Conservation (phyloP, 2,329 filamentous ascomycete species). For the Arthrobotrys sphaeroides region DNA sequence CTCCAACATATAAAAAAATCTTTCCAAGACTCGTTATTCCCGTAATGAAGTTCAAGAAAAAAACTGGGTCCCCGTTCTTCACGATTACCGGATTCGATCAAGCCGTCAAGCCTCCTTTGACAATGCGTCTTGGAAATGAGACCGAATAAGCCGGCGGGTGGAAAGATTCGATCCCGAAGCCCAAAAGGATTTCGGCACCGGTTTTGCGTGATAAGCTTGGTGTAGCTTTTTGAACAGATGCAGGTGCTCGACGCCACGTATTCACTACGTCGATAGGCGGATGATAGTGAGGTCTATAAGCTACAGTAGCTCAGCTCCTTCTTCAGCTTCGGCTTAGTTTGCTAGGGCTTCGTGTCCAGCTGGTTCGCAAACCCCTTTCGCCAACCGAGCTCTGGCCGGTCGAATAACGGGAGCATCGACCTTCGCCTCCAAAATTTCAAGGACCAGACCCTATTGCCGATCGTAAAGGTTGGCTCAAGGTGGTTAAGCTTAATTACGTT, state of each 20-base stretch:
- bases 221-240: neutral
- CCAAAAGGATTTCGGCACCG: neutral
- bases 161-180: neutral
- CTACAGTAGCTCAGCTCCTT: neutral
- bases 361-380: neutral
- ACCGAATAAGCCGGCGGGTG: neutral
- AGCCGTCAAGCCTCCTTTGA: neutral
- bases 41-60: neutral
- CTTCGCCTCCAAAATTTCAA: neutral
- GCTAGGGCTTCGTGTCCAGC: neutral
- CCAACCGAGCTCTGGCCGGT: neutral
- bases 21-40: neutral
- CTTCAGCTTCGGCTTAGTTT: neutral
- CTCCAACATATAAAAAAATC: slow-evolving; percentile 1
- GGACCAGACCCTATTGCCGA: neutral
- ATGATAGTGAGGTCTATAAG: neutral
- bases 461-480: neutral
- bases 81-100: slow-evolving; percentile 38
- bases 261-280: slow-evolving; percentile 26
- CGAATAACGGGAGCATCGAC: slow-evolving; percentile 12
- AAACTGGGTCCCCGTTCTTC: slow-evolving; percentile 26
- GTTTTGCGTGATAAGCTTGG: slow-evolving; percentile 1
- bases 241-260: slow-evolving; percentile 6
- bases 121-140: neutral
- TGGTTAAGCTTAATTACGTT: slow-evolving; percentile 23